Conservation (phyloP, 257 asterid genomes). For the Solanum sitiens region DNA sequence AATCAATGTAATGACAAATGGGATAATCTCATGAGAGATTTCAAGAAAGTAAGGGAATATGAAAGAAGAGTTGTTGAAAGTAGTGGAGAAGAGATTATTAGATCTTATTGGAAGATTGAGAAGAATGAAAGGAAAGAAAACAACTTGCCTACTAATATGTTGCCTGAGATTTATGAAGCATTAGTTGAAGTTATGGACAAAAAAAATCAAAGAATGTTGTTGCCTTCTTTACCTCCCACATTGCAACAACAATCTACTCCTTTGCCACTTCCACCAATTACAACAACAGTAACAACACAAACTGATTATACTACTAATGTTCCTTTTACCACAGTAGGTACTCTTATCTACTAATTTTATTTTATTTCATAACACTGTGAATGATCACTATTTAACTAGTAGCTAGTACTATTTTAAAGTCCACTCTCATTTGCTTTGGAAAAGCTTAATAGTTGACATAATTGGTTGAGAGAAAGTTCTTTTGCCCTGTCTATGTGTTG, state of each 20-base stretch:
- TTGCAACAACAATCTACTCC: conserved; percentile 20
- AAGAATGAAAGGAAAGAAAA: conserved; percentile 59
- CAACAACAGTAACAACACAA: neutral
- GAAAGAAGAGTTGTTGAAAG: conserved; percentile 23
- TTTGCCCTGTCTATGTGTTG: neutral
- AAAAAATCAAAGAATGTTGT: conserved; percentile 17
- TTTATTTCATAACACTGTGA: neutral
- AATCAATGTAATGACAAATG: conserved; percentile 92
- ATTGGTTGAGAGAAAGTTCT: neutral
- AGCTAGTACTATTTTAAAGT: neutral
- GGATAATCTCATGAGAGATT: conserved; percentile 94
- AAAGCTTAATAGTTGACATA: neutral
- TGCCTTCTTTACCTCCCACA: conserved; percentile 17
- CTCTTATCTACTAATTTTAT: neutral
- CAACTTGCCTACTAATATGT: conserved; percentile 71
- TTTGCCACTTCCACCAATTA: conserved; percentile 16
- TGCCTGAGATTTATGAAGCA: conserved; percentile 67
- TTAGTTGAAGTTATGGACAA: conserved; percentile 58
- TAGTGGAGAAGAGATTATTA: neutral
- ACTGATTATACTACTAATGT: conserved; percentile 5
- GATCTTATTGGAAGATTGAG: conserved; percentile 82
- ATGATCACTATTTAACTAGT: neutral
- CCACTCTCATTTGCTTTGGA: neutral
- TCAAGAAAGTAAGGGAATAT: conserved; percentile 76
- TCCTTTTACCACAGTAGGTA: neutral